These are phyloP conservation scores for Sporothrix pallida DNA, from an alignment of 2,329 filamentous ascomycete species.

Conservation along the genomic window DNA sequence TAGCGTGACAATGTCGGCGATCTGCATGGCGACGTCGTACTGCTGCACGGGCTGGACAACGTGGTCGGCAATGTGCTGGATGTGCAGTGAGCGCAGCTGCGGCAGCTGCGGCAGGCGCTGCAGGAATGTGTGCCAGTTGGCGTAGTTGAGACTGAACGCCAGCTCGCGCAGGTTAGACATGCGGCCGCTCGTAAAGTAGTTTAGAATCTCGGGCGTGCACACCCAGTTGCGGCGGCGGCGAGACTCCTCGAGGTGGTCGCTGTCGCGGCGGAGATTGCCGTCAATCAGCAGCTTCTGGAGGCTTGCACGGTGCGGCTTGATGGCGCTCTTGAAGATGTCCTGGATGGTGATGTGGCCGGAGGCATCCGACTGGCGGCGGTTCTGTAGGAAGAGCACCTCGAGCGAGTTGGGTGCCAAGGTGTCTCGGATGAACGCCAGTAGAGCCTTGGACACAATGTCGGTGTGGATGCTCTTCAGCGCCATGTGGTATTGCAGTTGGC, in stretches of 20 bases:
- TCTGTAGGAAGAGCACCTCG: constrained; percentile 80
- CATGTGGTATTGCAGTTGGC: constrained; percentile 61
- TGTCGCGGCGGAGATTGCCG: constrained; percentile 61
- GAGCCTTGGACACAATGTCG: constrained; percentile 69
- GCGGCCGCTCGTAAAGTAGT: constrained; percentile 76
- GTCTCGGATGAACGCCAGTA: constrained; percentile 78
- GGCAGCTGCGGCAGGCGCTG: constrained; percentile 74
- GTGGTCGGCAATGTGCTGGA: constrained; percentile 41
- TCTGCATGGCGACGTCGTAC: constrained; percentile 74
- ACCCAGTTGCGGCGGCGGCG: constrained; percentile 72
- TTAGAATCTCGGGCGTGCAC: constrained; percentile 69
- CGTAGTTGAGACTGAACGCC: constrained; percentile 73
- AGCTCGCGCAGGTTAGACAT: constrained; percentile 76
- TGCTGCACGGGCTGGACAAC: constrained; percentile 54
- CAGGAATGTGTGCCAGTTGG: constrained; percentile 82
- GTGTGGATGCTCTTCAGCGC: constrained; percentile 77
- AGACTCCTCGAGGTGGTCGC: constrained; percentile 43
- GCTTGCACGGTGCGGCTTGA: constrained; percentile 73
- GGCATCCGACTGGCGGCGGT: constrained; percentile 58
- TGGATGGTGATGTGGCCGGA: constrained; percentile 66
- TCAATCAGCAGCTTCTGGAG: constrained; percentile 77
- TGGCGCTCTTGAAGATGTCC: constrained; percentile 70
- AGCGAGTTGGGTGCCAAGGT: constrained; percentile 78
- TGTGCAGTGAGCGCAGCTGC: constrained; percentile 62
- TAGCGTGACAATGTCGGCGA: constrained; percentile 78